phyloP scores from a whole-genome alignment of 2,329 filamentous ascomycete genomes.

The Rhytidhysteron rufulum region DNA sequence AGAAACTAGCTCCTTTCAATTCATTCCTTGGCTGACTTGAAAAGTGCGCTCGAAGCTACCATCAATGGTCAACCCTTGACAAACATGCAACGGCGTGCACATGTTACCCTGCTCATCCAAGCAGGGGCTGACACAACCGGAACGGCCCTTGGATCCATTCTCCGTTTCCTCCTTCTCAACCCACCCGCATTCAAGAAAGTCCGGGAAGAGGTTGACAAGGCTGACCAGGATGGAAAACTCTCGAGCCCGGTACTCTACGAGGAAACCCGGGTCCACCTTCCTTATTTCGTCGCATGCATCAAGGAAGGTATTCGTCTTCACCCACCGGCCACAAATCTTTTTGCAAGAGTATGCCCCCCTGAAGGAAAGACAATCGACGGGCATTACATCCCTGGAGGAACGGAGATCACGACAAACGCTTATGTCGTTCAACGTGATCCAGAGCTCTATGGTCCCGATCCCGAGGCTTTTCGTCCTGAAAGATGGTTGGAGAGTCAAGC shows the following conservation, averaged over 20 bases:
- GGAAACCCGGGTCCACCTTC: constrained; percentile 25
- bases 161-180: constrained; percentile 23
- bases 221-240: constrained; percentile 15
- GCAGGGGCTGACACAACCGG: constrained; percentile 35
- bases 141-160: constrained; percentile 29
- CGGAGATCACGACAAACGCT: constrained; percentile 18
- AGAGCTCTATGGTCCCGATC: constrained; percentile 1
- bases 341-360: constrained; percentile 35
- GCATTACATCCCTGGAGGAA: constrained; percentile 28
- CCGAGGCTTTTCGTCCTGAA: constrained; percentile 4
- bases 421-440: constrained; percentile 3
- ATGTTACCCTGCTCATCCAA: constrained; percentile 37
- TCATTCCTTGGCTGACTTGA: constrained; percentile 5
- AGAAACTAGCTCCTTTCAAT: too few species aligned
- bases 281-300: constrained; percentile 36
- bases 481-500: constrained; percentile 1
- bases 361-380: constrained; percentile 35
- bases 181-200: constrained; percentile 13
- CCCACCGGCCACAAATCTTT: constrained; percentile 35
- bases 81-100: constrained; percentile 29
- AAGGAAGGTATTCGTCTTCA: constrained; percentile 43
- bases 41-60: constrained; percentile 31
- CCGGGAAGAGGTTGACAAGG: constrained; percentile 19
- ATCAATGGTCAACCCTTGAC: constrained; percentile 26
- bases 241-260: constrained; percentile 24